These are phyloP conservation scores for Vitellaria paradoxa DNA, from an alignment of 179 eudicot species.

Conservation along the genomic window DNA sequence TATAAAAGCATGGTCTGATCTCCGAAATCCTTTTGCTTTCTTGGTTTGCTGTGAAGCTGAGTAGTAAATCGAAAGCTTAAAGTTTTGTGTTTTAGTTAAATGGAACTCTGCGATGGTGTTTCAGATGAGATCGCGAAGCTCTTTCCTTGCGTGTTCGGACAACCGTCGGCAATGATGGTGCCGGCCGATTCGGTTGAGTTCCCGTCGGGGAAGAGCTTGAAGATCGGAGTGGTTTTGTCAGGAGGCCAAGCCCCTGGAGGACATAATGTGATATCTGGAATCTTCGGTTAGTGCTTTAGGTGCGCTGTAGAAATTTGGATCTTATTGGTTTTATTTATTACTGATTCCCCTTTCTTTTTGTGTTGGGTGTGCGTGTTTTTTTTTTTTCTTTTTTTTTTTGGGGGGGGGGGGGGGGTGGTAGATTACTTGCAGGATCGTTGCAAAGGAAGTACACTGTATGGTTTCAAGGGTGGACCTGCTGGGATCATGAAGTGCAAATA, in stretches of 20 bases:
- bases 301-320: not conserved
- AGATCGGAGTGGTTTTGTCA: conserved; percentile 92
- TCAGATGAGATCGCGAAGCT: conserved; percentile 92
- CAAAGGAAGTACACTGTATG: conserved; percentile 79
- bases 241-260: conserved; percentile 99
- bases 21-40: too few relatives aligned
- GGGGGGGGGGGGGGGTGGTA: too few relatives aligned
- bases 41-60: not conserved
- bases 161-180: conserved; percentile 74
- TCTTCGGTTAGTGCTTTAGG: conserved; percentile 61
- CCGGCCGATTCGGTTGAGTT: conserved; percentile 52
- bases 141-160: conserved; percentile 79
- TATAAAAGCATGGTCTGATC: too few relatives aligned
- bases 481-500: conserved; percentile 92
- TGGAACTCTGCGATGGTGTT: conserved; percentile 1
- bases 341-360: not conserved
- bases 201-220: conserved; percentile 46
- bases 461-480: conserved; percentile 95
- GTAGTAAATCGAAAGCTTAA: not conserved
- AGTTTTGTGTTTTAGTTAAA: too few relatives aligned
- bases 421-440: conserved; percentile 89
- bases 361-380: conserved; percentile 7
- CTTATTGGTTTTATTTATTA: not conserved
- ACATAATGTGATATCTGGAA: conserved; percentile 95
- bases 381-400: too few relatives aligned